Conservation (phyloP, 768 basidiomycete species). For the Rhodotorula kratochvilovae region DNA sequence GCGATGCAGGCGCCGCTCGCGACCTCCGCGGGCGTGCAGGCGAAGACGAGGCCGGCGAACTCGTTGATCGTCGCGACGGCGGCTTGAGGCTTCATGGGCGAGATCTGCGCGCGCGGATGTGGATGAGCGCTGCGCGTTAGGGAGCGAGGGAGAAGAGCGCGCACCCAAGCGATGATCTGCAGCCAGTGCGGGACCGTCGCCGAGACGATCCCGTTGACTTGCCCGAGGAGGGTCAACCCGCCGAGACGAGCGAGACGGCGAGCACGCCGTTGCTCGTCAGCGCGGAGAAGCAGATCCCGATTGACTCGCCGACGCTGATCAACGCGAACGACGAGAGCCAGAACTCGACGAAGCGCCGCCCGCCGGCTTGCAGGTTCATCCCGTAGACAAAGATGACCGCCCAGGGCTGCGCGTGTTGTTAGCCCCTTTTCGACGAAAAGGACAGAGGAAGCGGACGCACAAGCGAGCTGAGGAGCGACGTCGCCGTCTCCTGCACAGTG, state of each 20-base stretch:
- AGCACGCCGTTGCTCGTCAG: conserved; percentile 14
- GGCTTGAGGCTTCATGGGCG: conserved; percentile 44
- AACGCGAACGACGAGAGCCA: conserved; percentile 46
- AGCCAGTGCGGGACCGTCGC: conserved; percentile 48
- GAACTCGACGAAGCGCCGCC: conserved; percentile 49
- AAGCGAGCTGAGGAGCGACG: conserved; percentile 45
- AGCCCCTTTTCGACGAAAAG: too few relatives aligned
- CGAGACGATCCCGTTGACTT: conserved; percentile 42
- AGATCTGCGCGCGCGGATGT: conserved; percentile 10
- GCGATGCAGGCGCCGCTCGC: conserved; percentile 47
- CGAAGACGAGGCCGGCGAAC: conserved; percentile 44
- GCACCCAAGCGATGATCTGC: conserved; percentile 41
- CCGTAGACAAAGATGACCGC: conserved; percentile 46
- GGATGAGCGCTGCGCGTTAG: background rate
- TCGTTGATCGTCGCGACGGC: conserved; percentile 50
- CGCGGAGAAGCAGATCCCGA: conserved; percentile 44
- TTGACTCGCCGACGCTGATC: conserved; percentile 47
- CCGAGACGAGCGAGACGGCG: conserved; percentile 24
- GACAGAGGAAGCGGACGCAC: background rate
- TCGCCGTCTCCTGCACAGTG: conserved; percentile 47
- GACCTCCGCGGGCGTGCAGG: conserved; percentile 45
- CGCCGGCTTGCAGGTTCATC: conserved; percentile 46
- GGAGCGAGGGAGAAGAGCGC: background rate
- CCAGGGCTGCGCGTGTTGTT: conserved; percentile 37
- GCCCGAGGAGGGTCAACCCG: conserved; percentile 14